Base-by-base conservation (phyloP, 176 grass and related monocot species). In the Thinopyrum elongatum region DNA sequence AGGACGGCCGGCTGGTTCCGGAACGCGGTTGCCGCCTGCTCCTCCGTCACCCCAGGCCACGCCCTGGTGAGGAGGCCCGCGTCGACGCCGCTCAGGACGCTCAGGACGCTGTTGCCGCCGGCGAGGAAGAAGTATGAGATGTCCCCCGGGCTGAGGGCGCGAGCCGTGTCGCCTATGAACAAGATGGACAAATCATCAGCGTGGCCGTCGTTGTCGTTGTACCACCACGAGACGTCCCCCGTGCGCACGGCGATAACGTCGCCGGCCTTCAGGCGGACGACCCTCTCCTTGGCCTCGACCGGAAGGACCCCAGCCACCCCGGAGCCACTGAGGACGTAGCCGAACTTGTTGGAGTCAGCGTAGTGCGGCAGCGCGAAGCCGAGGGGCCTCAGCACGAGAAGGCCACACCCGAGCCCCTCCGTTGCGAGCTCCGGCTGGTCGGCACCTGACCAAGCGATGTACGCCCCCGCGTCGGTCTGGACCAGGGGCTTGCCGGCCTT, bases 221-320 rank as follows among this genome's bases (percentile, higher is more conserved):
- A 90, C 80, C 78, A 86, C 88, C 88, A 90, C 22, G 88, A 41
- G 47, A 82, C 70, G 31, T 76, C 85, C 22, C 84, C 84, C 3
- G 30, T 21, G 35, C 70, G 88, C 10, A 90, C 11, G 30, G 25
- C 14, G 28, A 87, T 77, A 2, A 83, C 63, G 6, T 87, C 88
- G 38, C 74, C 83, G 26, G 80, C 25, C 14, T 78, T 51, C 5
- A 82, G 57, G 8, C 68, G 46, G 28, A 81, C 38, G 17, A 86
- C 77, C 83, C 36, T 86, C 55, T 90, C 67, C 62, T 67, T 68
- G 46, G 34, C 3, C 7, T 14, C 25, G 13, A 74, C 28, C 3
- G 84, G 47, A 1, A 86, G 22, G 23, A 90, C 21, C 0, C 88
- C 83, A 21, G 21, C 77, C 34, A 81, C 31, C 16, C 21, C 39